Evolutionary conservation across 139 green algal species (phyloP).

Genomic region (Auxenochlorella pyrenoidosa): DNA sequence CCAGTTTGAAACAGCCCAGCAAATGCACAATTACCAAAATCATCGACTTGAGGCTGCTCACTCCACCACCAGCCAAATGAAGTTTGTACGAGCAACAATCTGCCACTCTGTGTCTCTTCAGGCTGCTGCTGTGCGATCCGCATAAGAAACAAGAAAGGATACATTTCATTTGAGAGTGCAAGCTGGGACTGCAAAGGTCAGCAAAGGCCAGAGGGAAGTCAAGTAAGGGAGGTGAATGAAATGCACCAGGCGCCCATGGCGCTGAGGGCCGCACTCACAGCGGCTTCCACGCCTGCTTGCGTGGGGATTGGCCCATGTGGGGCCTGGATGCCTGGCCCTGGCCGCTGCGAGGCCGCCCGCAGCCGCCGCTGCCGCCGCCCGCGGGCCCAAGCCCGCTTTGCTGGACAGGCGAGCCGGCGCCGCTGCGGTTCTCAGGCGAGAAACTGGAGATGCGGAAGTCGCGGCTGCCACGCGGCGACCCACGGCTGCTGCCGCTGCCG

Average conservation of each 20-base stretch:
- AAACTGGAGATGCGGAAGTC: background rate
- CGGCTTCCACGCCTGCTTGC: constrained; percentile 29
- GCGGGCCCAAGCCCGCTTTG: too few species aligned
- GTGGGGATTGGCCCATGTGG: background rate
- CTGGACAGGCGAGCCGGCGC: background rate
- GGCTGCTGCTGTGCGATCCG: too few species aligned
- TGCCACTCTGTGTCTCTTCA: too few species aligned
- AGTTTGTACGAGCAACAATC: too few species aligned
- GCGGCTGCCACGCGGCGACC: background rate
- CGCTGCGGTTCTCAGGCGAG: constrained; percentile 11
- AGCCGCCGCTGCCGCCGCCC: background rate
- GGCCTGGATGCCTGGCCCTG: background rate
- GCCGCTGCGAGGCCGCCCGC: background rate
- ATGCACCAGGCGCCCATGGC: background rate
- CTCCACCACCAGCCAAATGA: too few species aligned
- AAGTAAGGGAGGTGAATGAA: background rate
- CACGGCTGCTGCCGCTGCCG: background rate
- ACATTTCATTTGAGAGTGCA: too few species aligned
- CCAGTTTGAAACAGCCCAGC: too few species aligned
- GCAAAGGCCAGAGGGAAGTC: background rate
- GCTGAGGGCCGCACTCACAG: background rate
- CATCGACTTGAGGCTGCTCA: too few species aligned
- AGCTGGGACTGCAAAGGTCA: background rate
- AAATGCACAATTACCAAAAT: too few species aligned
- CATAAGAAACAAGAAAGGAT: too few species aligned